Percentiles rank a stretch among this genome's conserved stretches.
Conservation (phyloP, 345 rosid genomes). For the Eucalyptus cladocalyx region DNA sequence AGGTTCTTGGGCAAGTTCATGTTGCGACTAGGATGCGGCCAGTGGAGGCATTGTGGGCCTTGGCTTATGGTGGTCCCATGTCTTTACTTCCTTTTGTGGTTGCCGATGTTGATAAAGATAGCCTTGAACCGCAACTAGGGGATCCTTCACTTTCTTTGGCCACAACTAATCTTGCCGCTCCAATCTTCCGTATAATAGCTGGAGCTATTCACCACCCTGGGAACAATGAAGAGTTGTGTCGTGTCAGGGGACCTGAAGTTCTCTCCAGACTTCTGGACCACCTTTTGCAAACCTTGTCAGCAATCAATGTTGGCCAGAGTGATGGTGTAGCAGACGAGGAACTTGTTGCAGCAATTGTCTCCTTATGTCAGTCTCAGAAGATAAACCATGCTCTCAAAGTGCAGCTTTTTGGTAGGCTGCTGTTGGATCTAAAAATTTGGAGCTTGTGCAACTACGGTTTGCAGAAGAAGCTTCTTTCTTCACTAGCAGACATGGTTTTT, state of each 20-base stretch:
- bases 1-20: constrained; percentile 99
- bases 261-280: constrained; percentile 76
- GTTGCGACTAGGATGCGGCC: constrained; percentile 84
- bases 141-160: constrained; percentile 43
- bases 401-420: constrained; percentile 80
- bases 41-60: constrained; percentile 91
- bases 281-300: constrained; percentile 77
- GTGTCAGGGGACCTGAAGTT: constrained; percentile 78
- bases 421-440: constrained; percentile 92
- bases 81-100: constrained; percentile 85
- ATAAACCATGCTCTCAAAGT: constrained; percentile 83
- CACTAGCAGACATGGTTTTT: constrained; percentile 98
- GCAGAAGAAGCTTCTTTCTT: constrained; percentile 92
- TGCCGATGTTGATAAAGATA: constrained; percentile 57
- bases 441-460: constrained; percentile 95
- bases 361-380: constrained; percentile 85
- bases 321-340: constrained; percentile 85
- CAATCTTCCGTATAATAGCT: constrained; percentile 78
- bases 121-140: constrained; percentile 70
- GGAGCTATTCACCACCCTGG: constrained; percentile 76
- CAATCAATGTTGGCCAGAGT: constrained; percentile 39
- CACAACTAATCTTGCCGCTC: constrained; percentile 75
- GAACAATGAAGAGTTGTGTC: constrained; percentile 83
- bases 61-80: constrained; percentile 96
- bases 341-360: constrained; percentile 93